Evolutionary conservation across 441 rosid genomes (phyloP), one percentile per base, ranked within the genome.

Genomic region (Populus hybrid): DNA sequence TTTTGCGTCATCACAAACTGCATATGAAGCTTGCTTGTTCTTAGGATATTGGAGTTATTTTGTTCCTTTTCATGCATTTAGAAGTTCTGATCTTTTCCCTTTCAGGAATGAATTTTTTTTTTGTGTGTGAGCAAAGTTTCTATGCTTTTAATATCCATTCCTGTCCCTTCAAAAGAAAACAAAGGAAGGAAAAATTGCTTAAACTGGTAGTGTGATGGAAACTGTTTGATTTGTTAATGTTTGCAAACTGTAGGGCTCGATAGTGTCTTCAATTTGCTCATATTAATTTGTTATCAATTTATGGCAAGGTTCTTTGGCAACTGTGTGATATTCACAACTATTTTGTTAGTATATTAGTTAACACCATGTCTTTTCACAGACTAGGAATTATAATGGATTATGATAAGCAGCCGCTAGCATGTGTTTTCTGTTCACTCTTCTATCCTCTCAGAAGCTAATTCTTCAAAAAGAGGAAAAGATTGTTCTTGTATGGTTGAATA

Each of bases 381-480:
- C 69, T 80, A 50, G 90, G 89, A 73, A 83, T 77, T 26, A 76
- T 84, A 76, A 69, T 83, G 88, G 87, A 82, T 80, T 84, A 81
- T 71, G 96, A 94, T 89, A 87, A 74, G 86, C 88, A 89, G 86
- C 99, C 92, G 84, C 89, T 68, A 88, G 85, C 80, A 91, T 95
- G 98, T 92, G 97, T 85, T 80, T 87, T 80, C 79, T 94, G 72
- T 95, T 95, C 78, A 94, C 97, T 66, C 77, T 87, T 75, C 97
- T 89, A 88, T 95, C 99, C 66, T 88, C 91, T 71, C 89, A 89
- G 28, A 93, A 94, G 89, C 83, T 95, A 81, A 86, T 95, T 63
- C 99, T 94, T 79, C 98, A 96, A 85, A 97, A 94, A 84, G 98
- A 98, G 76, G 98, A 96, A 87, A 94, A 96, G 82, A 78, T 94